Conservation (phyloP, 2,329 filamentous ascomycete species). For the Boeremia exigua region DNA sequence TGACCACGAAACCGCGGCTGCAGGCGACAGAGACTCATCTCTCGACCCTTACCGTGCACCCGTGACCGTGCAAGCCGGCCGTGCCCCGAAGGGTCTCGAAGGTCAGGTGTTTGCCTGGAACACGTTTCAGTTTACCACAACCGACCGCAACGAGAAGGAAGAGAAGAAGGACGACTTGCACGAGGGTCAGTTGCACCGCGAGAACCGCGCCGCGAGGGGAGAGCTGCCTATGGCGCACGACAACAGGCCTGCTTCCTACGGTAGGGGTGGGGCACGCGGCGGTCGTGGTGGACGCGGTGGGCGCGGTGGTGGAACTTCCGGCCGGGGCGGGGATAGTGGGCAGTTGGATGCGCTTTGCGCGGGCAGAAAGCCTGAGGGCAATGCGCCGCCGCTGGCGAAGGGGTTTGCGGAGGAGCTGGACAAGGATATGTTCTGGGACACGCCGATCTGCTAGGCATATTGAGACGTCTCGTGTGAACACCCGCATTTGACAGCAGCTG, state of each 20-base stretch:
- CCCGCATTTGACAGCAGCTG: too few relatives aligned
- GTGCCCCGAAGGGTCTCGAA: constrained; percentile 35
- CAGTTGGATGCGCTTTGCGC: constrained; percentile 24
- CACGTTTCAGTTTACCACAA: constrained; percentile 34
- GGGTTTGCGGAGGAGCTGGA: constrained; percentile 38
- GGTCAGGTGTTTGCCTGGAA: constrained; percentile 38
- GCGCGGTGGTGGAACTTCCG: not conserved
- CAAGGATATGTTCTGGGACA: constrained; percentile 40
- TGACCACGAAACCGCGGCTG: constrained; percentile 39
- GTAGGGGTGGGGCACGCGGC: not conserved
- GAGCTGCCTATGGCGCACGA: not conserved
- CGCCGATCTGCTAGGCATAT: constrained; percentile 24
- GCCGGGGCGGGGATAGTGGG: not conserved
- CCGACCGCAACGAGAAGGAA: constrained; percentile 32
- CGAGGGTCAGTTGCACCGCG: constrained; percentile 42
- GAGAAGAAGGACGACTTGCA: constrained; percentile 45
- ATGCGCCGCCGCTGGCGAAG: constrained; percentile 35
- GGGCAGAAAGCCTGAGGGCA: constrained; percentile 26
- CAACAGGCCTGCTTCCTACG: not conserved
- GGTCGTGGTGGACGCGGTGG: not conserved
- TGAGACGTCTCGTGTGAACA: too few relatives aligned
- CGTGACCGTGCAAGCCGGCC: constrained; percentile 28
- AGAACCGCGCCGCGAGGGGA: constrained; percentile 35
- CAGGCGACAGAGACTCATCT: constrained; percentile 36
- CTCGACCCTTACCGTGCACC: constrained; percentile 25